Conservation (phyloP, 176 grass and related monocot genomes). For the Dendrocalamus sinicus region DNA sequence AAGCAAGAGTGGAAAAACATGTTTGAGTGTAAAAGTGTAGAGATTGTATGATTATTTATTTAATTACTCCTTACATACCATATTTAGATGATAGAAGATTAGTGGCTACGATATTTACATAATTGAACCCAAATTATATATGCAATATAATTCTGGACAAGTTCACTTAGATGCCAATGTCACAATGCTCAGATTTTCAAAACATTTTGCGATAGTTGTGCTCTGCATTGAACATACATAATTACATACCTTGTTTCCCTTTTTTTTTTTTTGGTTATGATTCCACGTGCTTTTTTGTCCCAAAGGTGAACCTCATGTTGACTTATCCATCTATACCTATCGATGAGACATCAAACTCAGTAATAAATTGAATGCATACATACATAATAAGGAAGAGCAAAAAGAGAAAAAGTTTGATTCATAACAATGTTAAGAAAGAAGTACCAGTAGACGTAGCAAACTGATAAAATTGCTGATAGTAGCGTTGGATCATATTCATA, state of each 20-base stretch:
- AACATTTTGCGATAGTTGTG: not conserved
- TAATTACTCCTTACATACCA: too few species aligned
- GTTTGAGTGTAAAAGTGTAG: too few species aligned
- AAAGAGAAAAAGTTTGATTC: not conserved
- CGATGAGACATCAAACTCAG: slow-evolving; percentile 18
- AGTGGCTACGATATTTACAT: too few species aligned
- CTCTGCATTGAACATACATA: slow-evolving; percentile 14
- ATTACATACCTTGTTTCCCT: slow-evolving; percentile 79
- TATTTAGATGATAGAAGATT: too few species aligned
- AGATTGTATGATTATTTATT: too few species aligned
- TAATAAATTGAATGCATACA: slow-evolving; percentile 33
- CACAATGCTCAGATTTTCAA: slow-evolving; percentile 1
- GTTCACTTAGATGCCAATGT: not conserved
- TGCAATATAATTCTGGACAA: not conserved
- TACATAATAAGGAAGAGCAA: not conserved
- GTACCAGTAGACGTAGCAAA: not conserved
- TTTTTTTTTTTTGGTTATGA: slow-evolving; percentile 88
- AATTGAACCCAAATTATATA: too few species aligned
- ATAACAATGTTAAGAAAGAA: slow-evolving; percentile 12
- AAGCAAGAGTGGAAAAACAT: too few species aligned
- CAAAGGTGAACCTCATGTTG: slow-evolving; percentile 30
- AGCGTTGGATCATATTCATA: slow-evolving; percentile 2
- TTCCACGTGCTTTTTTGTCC: slow-evolving; percentile 98
- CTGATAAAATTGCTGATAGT: not conserved
- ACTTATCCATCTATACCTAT: slow-evolving; percentile 94